Base-by-base conservation (phyloP, 768 basidiomycete genomes). In the Pisolithus tinctorius region DNA sequence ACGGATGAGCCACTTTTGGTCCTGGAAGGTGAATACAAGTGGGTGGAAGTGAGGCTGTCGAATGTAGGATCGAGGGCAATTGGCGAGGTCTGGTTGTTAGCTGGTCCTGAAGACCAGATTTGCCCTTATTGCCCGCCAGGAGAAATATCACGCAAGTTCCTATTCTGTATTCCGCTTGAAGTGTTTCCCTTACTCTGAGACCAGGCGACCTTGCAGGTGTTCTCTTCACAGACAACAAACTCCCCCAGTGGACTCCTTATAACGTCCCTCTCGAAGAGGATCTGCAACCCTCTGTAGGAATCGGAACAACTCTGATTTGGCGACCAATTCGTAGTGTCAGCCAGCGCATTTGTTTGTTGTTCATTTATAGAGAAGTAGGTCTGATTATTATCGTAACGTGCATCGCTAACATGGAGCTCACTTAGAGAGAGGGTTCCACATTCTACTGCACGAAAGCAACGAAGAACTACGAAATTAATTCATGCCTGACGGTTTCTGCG, bases 81-180 rank as follows among this genome's bases (percentile, higher is more conserved):
- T 25, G 68, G 67, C 10, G 88, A 91, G 53, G 58, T 91, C n/a
- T 88, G 88, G 86, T 64, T 86, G 55, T 70, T 91, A 3, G 58
- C 74, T 44, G 82, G 77, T 27, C 62, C 72, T 20, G 78, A 80
- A 16, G 84, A 87, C 58, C 83, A 79, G 55, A 60, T 88, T n/a
- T 84, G 80, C 80, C 49, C 84, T 2, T 64, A 56, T 37, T 27
- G 27, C 25, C 54, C 54, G 20, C 45, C 57, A 23, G 71, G 69
- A 1, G 53, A 58, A 27, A 49, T 49, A 36, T 25, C 47, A 34
- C 38, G 67, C 64, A 49, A 56, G 60, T 48, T 46, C 50, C 37
- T 42, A 30, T 50, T 45, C 29, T 36, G 47, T 37, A 36, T 47
- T 17, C 20, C 40, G 43, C 8, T 29, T 53, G 29, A 8, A 26